A percentile compares a stretch with the other conserved stretches of the same genome.
Evolutionary conservation across 1,284 basidiomycete genomes (phyloP).

Genomic region (Termitomyces sp.): DNA sequence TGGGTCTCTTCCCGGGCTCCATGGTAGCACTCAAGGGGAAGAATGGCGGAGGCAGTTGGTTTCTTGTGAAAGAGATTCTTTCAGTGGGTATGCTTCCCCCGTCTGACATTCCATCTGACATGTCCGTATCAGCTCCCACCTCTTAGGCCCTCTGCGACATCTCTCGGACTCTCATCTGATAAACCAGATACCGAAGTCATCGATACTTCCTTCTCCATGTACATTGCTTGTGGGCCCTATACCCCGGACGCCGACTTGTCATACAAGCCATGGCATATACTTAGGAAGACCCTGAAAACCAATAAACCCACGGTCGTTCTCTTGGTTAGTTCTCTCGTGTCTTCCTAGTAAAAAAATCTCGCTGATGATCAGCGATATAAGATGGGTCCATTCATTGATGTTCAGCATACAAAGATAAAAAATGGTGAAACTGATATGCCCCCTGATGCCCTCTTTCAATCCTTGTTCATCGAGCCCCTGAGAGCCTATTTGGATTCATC

Average conservation of each 20-base stretch:
- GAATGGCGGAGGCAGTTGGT: slow-evolving; percentile 88
- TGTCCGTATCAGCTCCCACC: slow-evolving; percentile 43
- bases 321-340: slow-evolving; percentile 49
- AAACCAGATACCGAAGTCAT: slow-evolving; percentile 31
- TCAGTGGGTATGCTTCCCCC: slow-evolving; percentile 46
- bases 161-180: slow-evolving; percentile 19
- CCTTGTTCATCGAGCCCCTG: slow-evolving; percentile 61
- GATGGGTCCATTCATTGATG: slow-evolving; percentile 89
- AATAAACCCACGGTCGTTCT: slow-evolving; percentile 75
- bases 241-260: slow-evolving; percentile 74
- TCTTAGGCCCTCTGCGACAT: slow-evolving; percentile 34
- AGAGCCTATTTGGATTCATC: slow-evolving; percentile 54
- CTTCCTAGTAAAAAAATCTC: neutral
- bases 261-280: slow-evolving; percentile 63
- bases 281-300: slow-evolving; percentile 53
- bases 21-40: slow-evolving; percentile 85
- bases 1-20: slow-evolving; percentile 86
- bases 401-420: slow-evolving; percentile 68
- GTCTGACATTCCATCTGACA: slow-evolving; percentile 1
- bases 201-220: slow-evolving; percentile 53
- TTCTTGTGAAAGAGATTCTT: slow-evolving; percentile 80
- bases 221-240: slow-evolving; percentile 78
- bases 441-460: slow-evolving; percentile 68
- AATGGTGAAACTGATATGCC: slow-evolving; percentile 64
- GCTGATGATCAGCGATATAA: slow-evolving; percentile 26